Base-by-base conservation (phyloP, 2,329 filamentous ascomycete genomes). In the Neonectria ditissima region DNA sequence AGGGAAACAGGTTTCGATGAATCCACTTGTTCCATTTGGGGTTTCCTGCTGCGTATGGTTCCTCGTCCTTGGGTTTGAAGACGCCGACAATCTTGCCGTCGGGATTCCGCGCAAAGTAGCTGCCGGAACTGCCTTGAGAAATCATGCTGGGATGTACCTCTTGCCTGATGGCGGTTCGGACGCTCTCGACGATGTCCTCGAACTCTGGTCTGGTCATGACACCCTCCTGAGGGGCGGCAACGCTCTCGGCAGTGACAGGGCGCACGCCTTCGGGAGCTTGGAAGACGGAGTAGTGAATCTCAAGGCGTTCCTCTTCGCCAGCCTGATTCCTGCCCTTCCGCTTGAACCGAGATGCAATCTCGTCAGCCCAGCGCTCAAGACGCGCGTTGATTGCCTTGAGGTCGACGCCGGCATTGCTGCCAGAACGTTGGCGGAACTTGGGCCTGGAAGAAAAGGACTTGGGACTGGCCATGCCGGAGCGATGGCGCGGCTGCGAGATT, bases 1-100 rank as follows among this genome's bases (percentile, higher is more conserved):
- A 99, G 9, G 96, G 96, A 72, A 99, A 98, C 68, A 99, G 78
- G 77, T 99, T 99, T 68, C 96, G 87, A 79, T 99, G 96, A 82
- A 99, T 94, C 96, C 96, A 99, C 80, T 99, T 99, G 72, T 97
- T 98, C 95, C 95, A 98, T 78, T 99, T 99, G 6, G 96, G 96
- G 76, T 99, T 99, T 71, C 93, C 92, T 32, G 93, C 96, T 1
- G 96, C 96, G 76, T 97, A 99, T 1, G 96, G 96, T 79, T 99
- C 97, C 81, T 99, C 96, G 73, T 99, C 96, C 80, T 99, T 99
- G 44, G 96, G 96, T 79, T 99, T 99, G 82, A 99, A 99, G 5
- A 99, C 96, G 37, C 94, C 96, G 4, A 99, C 93, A 16, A 97
- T 93, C 81, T 97, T 97, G 55, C 96, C 96, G 60, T 95, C 91